These are phyloP conservation scores for Exophiala alcalophila DNA, from an alignment of 2,329 filamentous ascomycete genomes.

Conservation along the genomic window DNA sequence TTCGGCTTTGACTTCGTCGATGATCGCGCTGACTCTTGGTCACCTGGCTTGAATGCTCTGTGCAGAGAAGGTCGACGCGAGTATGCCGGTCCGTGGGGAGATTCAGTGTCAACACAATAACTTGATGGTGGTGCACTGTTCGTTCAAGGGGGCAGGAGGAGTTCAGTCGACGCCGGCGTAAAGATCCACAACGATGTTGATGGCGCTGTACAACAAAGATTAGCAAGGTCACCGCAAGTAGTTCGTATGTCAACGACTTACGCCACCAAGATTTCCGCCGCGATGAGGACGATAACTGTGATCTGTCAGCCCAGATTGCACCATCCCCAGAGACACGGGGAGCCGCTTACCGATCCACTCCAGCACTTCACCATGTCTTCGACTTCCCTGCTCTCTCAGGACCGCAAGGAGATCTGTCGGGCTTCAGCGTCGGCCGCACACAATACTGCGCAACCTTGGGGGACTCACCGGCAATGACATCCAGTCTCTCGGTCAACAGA, in stretches of 20 bases:
- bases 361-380: constrained; percentile 84
- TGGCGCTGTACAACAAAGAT: constrained; percentile 44
- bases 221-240: background rate
- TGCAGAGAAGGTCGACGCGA: too few species aligned
- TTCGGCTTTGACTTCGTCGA: too few species aligned
- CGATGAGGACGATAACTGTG: constrained; percentile 88
- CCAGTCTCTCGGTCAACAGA: constrained; percentile 81
- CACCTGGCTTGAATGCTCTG: too few species aligned
- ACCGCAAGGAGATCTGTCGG: constrained; percentile 77
- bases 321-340: background rate
- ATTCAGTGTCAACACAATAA: too few species aligned
- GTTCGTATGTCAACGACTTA: constrained; percentile 20
- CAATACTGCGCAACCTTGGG: background rate
- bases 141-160: too few species aligned
- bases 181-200: constrained; percentile 93
- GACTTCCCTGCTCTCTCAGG: constrained; percentile 90
- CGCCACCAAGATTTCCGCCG: constrained; percentile 89
- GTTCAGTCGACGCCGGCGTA: constrained; percentile 66
- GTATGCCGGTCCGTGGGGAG: too few species aligned
- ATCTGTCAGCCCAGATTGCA: constrained; percentile 14
- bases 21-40: too few species aligned
- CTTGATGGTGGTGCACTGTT: too few species aligned
- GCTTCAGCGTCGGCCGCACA: constrained; percentile 5
- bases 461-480: constrained; percentile 63
- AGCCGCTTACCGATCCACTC: constrained; percentile 89